Evolutionary conservation across 2,329 filamentous ascomycete genomes (phyloP).

Genomic region (Achaetomium macrosporum): DNA sequence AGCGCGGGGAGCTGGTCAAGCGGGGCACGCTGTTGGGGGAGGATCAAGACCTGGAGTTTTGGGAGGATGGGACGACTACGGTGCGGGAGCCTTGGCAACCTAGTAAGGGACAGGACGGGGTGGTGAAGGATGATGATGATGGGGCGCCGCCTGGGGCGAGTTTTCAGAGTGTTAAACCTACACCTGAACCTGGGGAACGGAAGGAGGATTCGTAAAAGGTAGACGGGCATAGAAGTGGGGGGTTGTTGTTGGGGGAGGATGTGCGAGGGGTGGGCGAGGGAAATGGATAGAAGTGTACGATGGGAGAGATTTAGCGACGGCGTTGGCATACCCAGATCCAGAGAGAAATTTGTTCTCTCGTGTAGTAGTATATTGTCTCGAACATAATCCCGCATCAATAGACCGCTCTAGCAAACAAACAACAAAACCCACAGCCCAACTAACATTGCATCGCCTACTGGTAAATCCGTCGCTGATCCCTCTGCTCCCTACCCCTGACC

Average conservation of each 20-base stretch:
- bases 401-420: background rate
- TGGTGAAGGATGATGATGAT: conserved; percentile 5
- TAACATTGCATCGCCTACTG: conserved; percentile 33
- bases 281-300: background rate
- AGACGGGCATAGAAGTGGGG: background rate
- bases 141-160: conserved; percentile 26
- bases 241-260: background rate
- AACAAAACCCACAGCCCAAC: background rate
- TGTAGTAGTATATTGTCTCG: conserved; percentile 9
- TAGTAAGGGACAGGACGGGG: conserved; percentile 5
- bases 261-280: conserved; percentile 4
- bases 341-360: background rate
- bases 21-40: conserved; percentile 59
- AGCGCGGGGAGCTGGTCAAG: conserved; percentile 69
- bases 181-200: conserved; percentile 8
- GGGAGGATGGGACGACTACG: conserved; percentile 62
- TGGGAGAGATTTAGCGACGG: background rate
- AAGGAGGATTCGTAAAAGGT: background rate
- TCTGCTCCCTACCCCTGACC: conserved; percentile 67
- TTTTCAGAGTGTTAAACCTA: conserved; percentile 23
- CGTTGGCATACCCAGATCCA: conserved; percentile 16
- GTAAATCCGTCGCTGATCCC: conserved; percentile 65
- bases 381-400: background rate
- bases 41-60: conserved; percentile 88
- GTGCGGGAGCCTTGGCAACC: conserved; percentile 19